These are phyloP conservation scores for Gossypium turneri DNA, from an alignment of 345 rosid species.

Conservation along the genomic window DNA sequence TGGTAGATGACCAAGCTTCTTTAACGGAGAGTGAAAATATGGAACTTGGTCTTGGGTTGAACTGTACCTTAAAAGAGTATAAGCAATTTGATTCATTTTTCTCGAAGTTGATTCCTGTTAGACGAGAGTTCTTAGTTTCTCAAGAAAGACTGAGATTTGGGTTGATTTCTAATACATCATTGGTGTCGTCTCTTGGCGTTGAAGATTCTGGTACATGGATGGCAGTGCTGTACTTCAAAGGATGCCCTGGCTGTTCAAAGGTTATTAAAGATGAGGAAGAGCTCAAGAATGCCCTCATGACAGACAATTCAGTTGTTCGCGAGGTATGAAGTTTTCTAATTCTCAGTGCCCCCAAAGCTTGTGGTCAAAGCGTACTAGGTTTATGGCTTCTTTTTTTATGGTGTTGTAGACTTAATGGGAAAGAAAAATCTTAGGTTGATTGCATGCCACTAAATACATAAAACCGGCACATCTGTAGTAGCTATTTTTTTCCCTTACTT, in stretches of 20 bases:
- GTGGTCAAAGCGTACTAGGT: neutral
- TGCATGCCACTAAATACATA: neutral
- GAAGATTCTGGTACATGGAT: constrained; percentile 60
- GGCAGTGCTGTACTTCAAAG: constrained; percentile 52
- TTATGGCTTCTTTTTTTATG: neutral
- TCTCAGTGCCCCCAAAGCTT: constrained; percentile 1
- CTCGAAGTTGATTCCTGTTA: constrained; percentile 43
- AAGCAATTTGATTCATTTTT: constrained; percentile 64
- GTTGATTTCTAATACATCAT: constrained; percentile 52
- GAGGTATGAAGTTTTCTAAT: constrained; percentile 47
- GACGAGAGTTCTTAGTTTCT: constrained; percentile 65
- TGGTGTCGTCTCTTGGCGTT: constrained; percentile 51
- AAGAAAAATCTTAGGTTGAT: neutral
- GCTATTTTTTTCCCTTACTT: neutral
- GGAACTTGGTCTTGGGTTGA: constrained; percentile 25
- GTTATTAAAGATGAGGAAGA: constrained; percentile 53
- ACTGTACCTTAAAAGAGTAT: constrained; percentile 62
- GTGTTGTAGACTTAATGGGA: neutral
- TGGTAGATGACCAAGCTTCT: constrained; percentile 37
- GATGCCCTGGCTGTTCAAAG: constrained; percentile 73
- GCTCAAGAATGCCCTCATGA: constrained; percentile 42
- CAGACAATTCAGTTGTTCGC: constrained; percentile 43
- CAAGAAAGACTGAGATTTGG: constrained; percentile 74
- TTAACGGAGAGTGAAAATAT: constrained; percentile 32
- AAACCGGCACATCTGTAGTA: neutral